Evolutionary conservation across 495 filamentous ascomycete species (phyloP).

Genomic region (Beverwykella pulmonaria): DNA sequence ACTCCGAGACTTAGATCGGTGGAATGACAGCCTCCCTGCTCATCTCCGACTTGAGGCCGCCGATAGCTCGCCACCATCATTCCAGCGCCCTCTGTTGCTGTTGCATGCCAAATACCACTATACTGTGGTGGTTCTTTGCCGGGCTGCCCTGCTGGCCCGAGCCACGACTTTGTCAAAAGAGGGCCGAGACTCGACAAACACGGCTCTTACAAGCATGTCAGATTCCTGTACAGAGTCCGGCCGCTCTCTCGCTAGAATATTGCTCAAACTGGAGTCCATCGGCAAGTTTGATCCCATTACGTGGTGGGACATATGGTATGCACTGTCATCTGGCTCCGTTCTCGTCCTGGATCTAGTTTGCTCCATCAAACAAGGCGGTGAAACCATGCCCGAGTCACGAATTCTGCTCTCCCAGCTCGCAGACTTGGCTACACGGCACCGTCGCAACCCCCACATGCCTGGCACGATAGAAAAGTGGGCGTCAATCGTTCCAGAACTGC

Average conservation of each 20-base stretch:
- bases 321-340: slow-evolving; percentile 33
- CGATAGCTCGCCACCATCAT: slow-evolving; percentile 33
- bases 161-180: slow-evolving; percentile 36
- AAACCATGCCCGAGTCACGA: slow-evolving; percentile 8
- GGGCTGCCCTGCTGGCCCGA: slow-evolving; percentile 35
- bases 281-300: slow-evolving; percentile 37
- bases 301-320: slow-evolving; percentile 43
- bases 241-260: slow-evolving; percentile 25
- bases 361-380: not conserved
- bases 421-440: slow-evolving; percentile 18
- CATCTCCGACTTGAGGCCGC: slow-evolving; percentile 36
- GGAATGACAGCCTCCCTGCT: slow-evolving; percentile 47
- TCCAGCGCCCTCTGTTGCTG: slow-evolving; percentile 39
- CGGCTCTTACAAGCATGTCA: slow-evolving; percentile 20
- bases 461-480: slow-evolving; percentile 34
- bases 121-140: slow-evolving; percentile 30
- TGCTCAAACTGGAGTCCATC: slow-evolving; percentile 32
- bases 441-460: slow-evolving; percentile 28
- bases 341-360: slow-evolving; percentile 40
- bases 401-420: slow-evolving; percentile 27
- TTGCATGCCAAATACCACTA: slow-evolving; percentile 42
- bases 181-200: slow-evolving; percentile 19
- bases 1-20: slow-evolving; percentile 44
- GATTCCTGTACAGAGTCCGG: slow-evolving; percentile 38
- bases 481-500: slow-evolving; percentile 19